Conservation (phyloP, 164 flowering plant species). For the Vitis rotundifolia region DNA sequence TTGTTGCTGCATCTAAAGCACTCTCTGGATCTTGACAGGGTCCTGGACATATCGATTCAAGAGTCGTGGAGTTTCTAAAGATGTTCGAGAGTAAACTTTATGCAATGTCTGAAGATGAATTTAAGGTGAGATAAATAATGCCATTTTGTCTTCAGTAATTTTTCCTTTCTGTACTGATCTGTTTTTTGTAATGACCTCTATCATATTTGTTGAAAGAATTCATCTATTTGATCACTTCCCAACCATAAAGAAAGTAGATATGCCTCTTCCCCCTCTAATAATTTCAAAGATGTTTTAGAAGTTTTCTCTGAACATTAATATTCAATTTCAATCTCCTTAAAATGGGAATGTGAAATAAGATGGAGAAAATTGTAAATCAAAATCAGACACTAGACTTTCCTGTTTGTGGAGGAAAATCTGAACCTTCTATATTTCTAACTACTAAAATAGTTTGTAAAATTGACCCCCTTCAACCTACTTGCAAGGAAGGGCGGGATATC, state of each 20-base stretch:
- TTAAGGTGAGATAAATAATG: conserved; percentile 49
- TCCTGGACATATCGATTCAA: conserved; percentile 67
- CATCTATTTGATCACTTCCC: not conserved
- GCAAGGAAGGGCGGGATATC: too few species aligned
- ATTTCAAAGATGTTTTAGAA: too few species aligned
- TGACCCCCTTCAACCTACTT: too few species aligned
- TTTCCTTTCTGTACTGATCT: not conserved
- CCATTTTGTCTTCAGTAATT: not conserved
- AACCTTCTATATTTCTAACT: too few species aligned
- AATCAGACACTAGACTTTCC: too few species aligned
- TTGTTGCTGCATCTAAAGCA: conserved; percentile 3
- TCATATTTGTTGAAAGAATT: not conserved
- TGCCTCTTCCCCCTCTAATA: not conserved
- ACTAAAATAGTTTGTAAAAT: too few species aligned
- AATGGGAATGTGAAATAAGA: too few species aligned
- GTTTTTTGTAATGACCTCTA: not conserved
- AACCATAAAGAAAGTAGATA: not conserved
- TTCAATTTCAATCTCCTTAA: too few species aligned
- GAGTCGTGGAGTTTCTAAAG: conserved; percentile 80
- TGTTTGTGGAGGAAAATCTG: too few species aligned
- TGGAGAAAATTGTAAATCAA: too few species aligned
- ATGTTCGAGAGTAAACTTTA: conserved; percentile 71
- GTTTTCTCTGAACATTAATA: too few species aligned
- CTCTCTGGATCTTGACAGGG: conserved; percentile 48
- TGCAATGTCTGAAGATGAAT: conserved; percentile 78